Evolutionary conservation across 768 basidiomycete species (phyloP).

Genomic region (Rubroboletus pulcherrimus): DNA sequence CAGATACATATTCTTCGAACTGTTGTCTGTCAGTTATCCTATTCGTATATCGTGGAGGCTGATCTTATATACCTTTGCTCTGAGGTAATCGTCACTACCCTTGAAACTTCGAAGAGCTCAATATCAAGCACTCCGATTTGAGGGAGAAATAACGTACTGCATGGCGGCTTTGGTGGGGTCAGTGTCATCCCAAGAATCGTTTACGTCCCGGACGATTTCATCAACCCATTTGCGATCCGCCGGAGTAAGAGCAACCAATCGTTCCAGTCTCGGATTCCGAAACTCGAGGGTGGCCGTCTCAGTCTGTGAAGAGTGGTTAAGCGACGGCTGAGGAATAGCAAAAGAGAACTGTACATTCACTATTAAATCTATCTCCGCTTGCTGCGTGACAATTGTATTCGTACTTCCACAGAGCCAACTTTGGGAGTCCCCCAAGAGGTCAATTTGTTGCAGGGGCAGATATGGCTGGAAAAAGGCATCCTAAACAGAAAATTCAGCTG

Average conservation of each 20-base stretch:
- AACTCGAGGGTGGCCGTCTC: constrained; percentile 88
- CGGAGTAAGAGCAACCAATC: constrained; percentile 74
- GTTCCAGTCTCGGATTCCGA: constrained; percentile 75
- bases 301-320: constrained; percentile 46
- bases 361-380: constrained; percentile 85
- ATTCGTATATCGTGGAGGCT: neutral
- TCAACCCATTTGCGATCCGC: constrained; percentile 99
- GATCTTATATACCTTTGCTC: constrained; percentile 60
- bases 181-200: constrained; percentile 68
- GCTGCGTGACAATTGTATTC: constrained; percentile 91
- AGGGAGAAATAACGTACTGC: constrained; percentile 48
- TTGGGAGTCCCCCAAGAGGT: constrained; percentile 72
- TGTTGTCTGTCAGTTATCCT: neutral
- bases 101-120: constrained; percentile 60
- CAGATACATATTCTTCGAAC: constrained; percentile 95
- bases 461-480: constrained; percentile 98
- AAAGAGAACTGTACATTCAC: constrained; percentile 58
- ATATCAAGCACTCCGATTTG: neutral
- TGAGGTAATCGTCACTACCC: constrained; percentile 93
- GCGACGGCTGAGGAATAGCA: neutral
- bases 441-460: constrained; percentile 90
- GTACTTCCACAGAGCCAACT: constrained; percentile 95
- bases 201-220: constrained; percentile 84
- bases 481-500: constrained; percentile 34
- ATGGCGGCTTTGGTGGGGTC: constrained; percentile 59